Base-by-base conservation (phyloP, 2,329 filamentous ascomycete species). In the Aspergillus sp. region DNA sequence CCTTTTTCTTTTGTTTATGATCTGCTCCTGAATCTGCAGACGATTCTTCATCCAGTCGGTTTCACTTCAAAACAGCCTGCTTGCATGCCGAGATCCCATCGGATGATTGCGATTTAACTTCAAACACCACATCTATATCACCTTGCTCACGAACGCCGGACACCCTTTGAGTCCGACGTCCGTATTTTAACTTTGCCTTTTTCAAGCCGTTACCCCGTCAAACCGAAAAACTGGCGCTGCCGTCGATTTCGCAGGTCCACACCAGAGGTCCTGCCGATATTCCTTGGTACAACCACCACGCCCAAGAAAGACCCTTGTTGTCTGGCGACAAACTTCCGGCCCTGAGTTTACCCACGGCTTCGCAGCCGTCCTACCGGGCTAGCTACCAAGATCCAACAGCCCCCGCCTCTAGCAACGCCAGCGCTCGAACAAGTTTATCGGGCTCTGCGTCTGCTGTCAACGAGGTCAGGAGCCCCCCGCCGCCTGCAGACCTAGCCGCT, bases 191-290 rank as follows among this genome's bases (percentile, higher is more conserved):
- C 19, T 46, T 45, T 41, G 41, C 36, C 41, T 48, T 54, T 43
- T 55, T 54, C 50, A 56, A 59, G 47, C 56, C 62, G 52, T 52
- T 60, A 60, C 58, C 45, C 49, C 53, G 49, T 56, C 65, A 74
- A 81, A 85, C 82, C 87, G 88, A 81, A 85, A 93, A 90, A 78
- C 88, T 94, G 88, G 88, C 90, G 87, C 83, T 90, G 70, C 86
- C 88, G 74, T 87, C 87, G 73, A 86, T 90, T 66, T 86, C 86
- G 65, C 83, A 88, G 76, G 81, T 87, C 75, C 84, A 88, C 72
- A 81, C 83, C 79, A 84, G 86, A 81, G 85, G 84, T 75, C 77
- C 78, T 65, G 77, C 79, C 70, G 85, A 90, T 71, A 76, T 78
- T 55, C 69, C 73, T 67, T 88, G 82, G 72, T 86, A 84, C 72